Evolutionary conservation across 306 rosid species (phyloP).

Genomic region (Vachellia collinsii): DNA sequence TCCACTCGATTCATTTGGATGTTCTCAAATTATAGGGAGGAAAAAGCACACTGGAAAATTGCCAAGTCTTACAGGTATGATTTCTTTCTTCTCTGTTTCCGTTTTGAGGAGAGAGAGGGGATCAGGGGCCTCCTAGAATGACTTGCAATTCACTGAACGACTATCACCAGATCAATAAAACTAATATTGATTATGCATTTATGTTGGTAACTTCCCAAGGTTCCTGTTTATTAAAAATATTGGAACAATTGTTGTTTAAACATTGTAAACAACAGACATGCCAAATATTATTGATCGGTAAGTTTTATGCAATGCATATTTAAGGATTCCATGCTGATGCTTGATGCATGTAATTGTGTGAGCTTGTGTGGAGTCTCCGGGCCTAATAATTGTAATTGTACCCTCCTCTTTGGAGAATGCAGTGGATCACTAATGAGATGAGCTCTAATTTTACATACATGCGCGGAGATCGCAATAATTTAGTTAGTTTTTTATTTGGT

Average conservation of each 20-base stretch:
- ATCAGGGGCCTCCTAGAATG: not conserved
- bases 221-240: not conserved
- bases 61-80: constrained; percentile 90
- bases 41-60: constrained; percentile 84
- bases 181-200: not conserved
- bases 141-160: not conserved
- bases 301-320: not conserved
- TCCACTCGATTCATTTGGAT: constrained; percentile 39
- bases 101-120: not conserved
- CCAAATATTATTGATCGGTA: not conserved
- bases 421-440: not conserved
- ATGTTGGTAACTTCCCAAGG: constrained; percentile 1
- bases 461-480: not conserved
- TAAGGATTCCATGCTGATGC: constrained; percentile 3
- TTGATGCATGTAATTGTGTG: constrained; percentile 1
- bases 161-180: not conserved
- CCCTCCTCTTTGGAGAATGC: not conserved
- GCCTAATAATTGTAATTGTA: not conserved
- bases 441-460: not conserved
- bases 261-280: not conserved
- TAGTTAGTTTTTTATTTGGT: constrained; percentile 22
- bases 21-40: constrained; percentile 74
- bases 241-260: not conserved
- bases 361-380: not conserved
- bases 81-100: constrained; percentile 7